A percentile compares a stretch with the other conserved stretches of the same genome.
phyloP scores from a whole-genome alignment of 768 basidiomycete genomes.

The Cubamyces sp. region DNA sequence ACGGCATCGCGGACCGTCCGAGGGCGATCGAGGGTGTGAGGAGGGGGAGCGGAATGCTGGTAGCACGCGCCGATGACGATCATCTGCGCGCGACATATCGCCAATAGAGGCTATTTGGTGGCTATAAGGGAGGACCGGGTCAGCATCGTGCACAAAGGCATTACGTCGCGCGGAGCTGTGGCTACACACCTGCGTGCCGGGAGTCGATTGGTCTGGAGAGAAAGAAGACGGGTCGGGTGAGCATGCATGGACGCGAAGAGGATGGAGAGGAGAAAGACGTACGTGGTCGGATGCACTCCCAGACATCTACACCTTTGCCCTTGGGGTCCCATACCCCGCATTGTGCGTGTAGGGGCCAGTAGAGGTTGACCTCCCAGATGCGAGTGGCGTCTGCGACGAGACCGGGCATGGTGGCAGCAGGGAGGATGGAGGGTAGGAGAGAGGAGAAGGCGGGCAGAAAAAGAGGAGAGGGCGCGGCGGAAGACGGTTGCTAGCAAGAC shows the following conservation, averaged over 20 bases:
- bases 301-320: conserved; percentile 70
- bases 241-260: conserved; percentile 10
- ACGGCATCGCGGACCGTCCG: conserved; percentile 3
- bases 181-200: conserved; percentile 46
- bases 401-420: conserved; percentile 37
- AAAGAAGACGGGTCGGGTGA: conserved; percentile 4
- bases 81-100: conserved; percentile 52
- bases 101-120: conserved; percentile 49
- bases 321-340: conserved; percentile 74
- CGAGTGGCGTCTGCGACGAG: conserved; percentile 69
- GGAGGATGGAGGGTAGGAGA: not conserved
- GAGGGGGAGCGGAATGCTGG: conserved; percentile 7
- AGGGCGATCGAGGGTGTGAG: conserved; percentile 1
- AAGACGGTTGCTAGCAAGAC: conserved; percentile 13
- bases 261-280: conserved; percentile 37
- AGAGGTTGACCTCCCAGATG: conserved; percentile 70
- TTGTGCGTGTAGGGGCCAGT: conserved; percentile 68
- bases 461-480: not conserved
- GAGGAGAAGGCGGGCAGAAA: not conserved
- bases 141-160: not conserved
- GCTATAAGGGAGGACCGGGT: conserved; percentile 35
- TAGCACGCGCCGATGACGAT: conserved; percentile 26
- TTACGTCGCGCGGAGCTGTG: conserved; percentile 9
- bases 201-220: conserved; percentile 59
- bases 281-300: conserved; percentile 77